Conservation (phyloP, 352 stramenopile species). For the Phytophthora tentaculata region DNA sequence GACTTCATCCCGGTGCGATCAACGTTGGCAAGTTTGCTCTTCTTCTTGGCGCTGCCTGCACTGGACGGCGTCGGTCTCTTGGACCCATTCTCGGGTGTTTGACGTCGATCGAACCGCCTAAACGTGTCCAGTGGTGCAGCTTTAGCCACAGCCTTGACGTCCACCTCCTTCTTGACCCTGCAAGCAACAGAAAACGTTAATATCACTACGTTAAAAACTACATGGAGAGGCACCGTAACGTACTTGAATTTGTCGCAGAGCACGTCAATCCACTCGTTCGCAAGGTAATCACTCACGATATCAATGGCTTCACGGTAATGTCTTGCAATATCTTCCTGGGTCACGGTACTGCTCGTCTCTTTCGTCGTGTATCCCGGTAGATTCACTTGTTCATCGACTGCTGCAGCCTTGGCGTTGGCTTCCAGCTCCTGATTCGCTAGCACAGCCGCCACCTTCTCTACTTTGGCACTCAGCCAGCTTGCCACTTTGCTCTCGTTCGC, state of each 20-base stretch:
- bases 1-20: conserved; percentile 85
- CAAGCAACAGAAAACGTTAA: conserved; percentile 7
- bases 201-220: background rate
- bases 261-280: conserved; percentile 45
- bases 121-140: conserved; percentile 37
- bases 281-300: conserved; percentile 64
- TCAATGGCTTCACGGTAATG: conserved; percentile 60
- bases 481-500: conserved; percentile 59
- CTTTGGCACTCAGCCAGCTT: conserved; percentile 61
- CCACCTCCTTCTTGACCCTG: conserved; percentile 40
- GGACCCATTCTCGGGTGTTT: conserved; percentile 25
- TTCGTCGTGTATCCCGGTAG: conserved; percentile 28
- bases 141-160: conserved; percentile 19
- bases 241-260: conserved; percentile 68
- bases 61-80: conserved; percentile 50
- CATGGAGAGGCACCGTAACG: background rate
- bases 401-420: conserved; percentile 19
- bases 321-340: conserved; percentile 23
- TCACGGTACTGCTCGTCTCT: conserved; percentile 6
- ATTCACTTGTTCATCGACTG: conserved; percentile 49
- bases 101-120: conserved; percentile 46
- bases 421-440: conserved; percentile 46
- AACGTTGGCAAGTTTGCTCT: conserved; percentile 82
- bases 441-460: conserved; percentile 47
- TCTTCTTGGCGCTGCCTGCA: conserved; percentile 63